These are phyloP conservation scores for Penicillium verrucosum DNA, from an alignment of 2,329 filamentous ascomycete genomes.

Conservation along the genomic window DNA sequence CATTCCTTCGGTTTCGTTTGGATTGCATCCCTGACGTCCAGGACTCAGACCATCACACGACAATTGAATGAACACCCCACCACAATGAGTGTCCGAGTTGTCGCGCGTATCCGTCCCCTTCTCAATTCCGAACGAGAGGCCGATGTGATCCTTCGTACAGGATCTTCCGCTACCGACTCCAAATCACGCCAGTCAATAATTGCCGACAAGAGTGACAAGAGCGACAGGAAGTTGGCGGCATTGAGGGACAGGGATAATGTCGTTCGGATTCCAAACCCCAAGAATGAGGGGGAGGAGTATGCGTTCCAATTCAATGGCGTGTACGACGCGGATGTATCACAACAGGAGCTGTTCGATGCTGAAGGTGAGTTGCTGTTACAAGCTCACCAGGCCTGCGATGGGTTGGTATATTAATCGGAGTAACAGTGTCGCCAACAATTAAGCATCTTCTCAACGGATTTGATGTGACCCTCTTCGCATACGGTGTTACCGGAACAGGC, in stretches of 20 bases:
- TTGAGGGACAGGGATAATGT: slow-evolving; percentile 59
- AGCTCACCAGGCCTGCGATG: neutral
- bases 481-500: slow-evolving; percentile 87
- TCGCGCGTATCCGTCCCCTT: slow-evolving; percentile 85
- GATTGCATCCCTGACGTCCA: neutral
- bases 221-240: slow-evolving; percentile 25
- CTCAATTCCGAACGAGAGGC: slow-evolving; percentile 80
- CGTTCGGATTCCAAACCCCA: slow-evolving; percentile 88
- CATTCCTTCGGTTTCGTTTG: slow-evolving; percentile 10
- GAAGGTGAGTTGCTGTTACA: slow-evolving; percentile 62
- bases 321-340: slow-evolving; percentile 74
- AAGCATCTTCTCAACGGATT: slow-evolving; percentile 84
- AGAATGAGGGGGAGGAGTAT: slow-evolving; percentile 86
- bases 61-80: slow-evolving; percentile 6
- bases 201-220: slow-evolving; percentile 20
- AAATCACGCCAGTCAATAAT: slow-evolving; percentile 24
- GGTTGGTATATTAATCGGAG: slow-evolving; percentile 15
- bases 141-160: slow-evolving; percentile 78
- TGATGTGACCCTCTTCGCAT: slow-evolving; percentile 86
- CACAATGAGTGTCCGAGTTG: slow-evolving; percentile 66
- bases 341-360: slow-evolving; percentile 82
- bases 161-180: slow-evolving; percentile 37
- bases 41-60: neutral
- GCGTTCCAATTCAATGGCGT: slow-evolving; percentile 94
- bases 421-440: slow-evolving; percentile 75